Evolutionary conservation across 2,329 filamentous ascomycete genomes (phyloP), one percentile per base, ranked within the genome.

Genomic region (Furcasterigmium sp.): DNA sequence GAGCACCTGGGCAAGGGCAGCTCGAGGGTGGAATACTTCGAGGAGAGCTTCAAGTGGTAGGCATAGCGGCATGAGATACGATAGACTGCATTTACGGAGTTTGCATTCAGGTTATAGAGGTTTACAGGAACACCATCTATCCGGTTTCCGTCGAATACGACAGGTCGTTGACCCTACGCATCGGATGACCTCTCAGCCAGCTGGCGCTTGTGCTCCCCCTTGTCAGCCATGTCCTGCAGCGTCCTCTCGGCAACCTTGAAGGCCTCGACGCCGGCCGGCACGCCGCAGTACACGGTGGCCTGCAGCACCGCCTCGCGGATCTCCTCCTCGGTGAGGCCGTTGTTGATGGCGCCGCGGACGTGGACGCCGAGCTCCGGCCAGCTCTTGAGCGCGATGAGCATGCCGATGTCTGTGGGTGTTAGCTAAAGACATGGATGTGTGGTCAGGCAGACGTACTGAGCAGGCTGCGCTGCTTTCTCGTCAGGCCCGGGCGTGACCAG

Each of bases 401-500:
- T 82, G 29, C 73, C 79, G 35, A 84, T 75, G 57, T 83, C 56
- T 54, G 44, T 18, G 28, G 20, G 26, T 10, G 21, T 37, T 25
- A 23, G 25, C 11, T 18, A 39, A n/a, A 17, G 4, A 6, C 3
- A 5, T 3, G 14, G 6, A 20, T 15, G 21, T 5, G 25, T 5
- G 15, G 10, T n/a, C n/a, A n/a, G n/a, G n/a, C n/a, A 4, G 3
- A 44, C 45, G 21, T 39, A 52, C 47, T 82, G 37, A 83, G 59
- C 42, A 84, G 65, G 43, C 70, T 76, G 37, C 80, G 70, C 43
- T 78, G 74, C 56, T 82, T 79, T 42, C 75, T 68, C 14, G 74
- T 70, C 6, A 84, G 69, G 1, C 80, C 81, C 0, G 79, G 79
- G 3, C 80, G 71, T 3, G 74, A 73, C 80, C 80, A 84, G 17